Evolutionary conservation across 331 rosid genomes (phyloP).

Genomic region (Pyracantha coccinea): DNA sequence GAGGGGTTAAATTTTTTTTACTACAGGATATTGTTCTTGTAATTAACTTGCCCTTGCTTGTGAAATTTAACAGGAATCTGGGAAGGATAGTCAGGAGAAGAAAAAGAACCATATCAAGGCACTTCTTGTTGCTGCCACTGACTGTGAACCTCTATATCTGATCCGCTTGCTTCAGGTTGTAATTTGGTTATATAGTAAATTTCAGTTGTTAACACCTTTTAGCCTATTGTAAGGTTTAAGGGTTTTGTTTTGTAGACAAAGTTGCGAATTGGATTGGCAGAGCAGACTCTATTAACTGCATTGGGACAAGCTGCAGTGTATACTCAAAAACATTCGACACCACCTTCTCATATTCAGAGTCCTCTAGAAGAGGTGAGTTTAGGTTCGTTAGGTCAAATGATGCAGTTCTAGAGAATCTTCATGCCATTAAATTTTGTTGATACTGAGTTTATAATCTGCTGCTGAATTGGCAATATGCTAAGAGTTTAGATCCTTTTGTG

Average conservation of each 20-base stretch:
- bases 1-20: not conserved
- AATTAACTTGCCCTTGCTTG: slow-evolving; percentile 8
- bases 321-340: slow-evolving; percentile 60
- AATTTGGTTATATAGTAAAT: slow-evolving; percentile 6
- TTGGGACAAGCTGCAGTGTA: slow-evolving; percentile 85
- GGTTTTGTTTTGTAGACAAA: slow-evolving; percentile 37
- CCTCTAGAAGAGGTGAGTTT: slow-evolving; percentile 73
- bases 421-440: not conserved
- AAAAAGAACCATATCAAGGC: slow-evolving; percentile 80
- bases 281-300: slow-evolving; percentile 88
- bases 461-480: not conserved
- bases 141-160: slow-evolving; percentile 77
- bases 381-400: slow-evolving; percentile 7
- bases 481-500: not conserved
- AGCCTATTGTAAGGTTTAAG: slow-evolving; percentile 10
- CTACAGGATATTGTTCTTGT: not conserved
- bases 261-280: slow-evolving; percentile 84
- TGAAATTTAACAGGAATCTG: slow-evolving; percentile 69
- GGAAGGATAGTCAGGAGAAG: slow-evolving; percentile 92
- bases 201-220: slow-evolving; percentile 10
- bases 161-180: slow-evolving; percentile 82
- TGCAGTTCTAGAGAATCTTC: slow-evolving; percentile 2
- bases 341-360: slow-evolving; percentile 56
- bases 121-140: slow-evolving; percentile 93
- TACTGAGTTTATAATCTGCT: not conserved